phyloP scores from a whole-genome alignment of 805 yeast genomes.

The Cyberlindnera euphorbiae region DNA sequence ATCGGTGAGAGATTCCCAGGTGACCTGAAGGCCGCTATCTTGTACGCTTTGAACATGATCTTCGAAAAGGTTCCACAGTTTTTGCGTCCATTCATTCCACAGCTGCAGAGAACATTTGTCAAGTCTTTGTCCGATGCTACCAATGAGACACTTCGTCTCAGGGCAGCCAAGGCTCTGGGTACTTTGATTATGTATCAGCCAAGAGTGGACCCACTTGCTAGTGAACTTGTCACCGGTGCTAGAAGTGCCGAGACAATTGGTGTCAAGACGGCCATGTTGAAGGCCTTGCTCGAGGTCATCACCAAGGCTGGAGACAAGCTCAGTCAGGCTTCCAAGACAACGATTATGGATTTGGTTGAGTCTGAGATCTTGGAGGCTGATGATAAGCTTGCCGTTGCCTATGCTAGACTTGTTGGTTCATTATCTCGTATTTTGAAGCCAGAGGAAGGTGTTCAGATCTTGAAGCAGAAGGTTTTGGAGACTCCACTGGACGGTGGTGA shows the following conservation, averaged over 20 bases:
- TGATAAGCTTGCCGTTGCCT: conserved; percentile 65
- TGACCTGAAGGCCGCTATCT: conserved; percentile 91
- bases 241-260: conserved; percentile 60
- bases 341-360: conserved; percentile 69
- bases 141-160: conserved; percentile 65
- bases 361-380: conserved; percentile 53
- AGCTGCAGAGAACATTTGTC: conserved; percentile 93
- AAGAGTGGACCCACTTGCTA: conserved; percentile 86
- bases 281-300: conserved; percentile 80
- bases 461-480: conserved; percentile 54
- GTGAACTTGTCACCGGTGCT: conserved; percentile 77
- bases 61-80: conserved; percentile 83
- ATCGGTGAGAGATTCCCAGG: conserved; percentile 92
- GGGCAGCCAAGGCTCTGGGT: conserved; percentile 90
- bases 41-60: conserved; percentile 74
- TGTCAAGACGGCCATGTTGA: conserved; percentile 79
- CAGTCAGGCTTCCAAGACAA: conserved; percentile 65
- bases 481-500: conserved; percentile 37
- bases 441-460: conserved; percentile 59
- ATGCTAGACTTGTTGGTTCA: conserved; percentile 76
- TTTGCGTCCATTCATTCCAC: conserved; percentile 94
- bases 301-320: conserved; percentile 72
- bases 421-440: conserved; percentile 59
- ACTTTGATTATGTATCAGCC: conserved; percentile 85
- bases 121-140: conserved; percentile 78